These are phyloP conservation scores for Linnemannia elongata DNA, from an alignment of 192 early-diverging fungal species.

Conservation along the genomic window DNA sequence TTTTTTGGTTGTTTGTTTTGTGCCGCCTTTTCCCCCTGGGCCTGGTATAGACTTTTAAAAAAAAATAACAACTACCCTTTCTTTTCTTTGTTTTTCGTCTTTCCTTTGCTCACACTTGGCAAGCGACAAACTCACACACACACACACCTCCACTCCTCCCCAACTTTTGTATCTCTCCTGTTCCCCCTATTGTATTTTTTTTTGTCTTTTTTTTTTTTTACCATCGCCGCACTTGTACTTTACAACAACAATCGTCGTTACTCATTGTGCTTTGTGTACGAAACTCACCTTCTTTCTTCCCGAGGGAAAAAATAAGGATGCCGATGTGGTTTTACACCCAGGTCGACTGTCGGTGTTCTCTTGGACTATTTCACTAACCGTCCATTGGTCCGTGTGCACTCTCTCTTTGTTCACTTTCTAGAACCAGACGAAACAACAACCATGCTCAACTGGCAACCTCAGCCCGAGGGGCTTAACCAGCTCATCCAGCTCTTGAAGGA, in stretches of 20 bases:
- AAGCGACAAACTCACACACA: background rate
- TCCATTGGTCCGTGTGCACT: slow-evolving; percentile 8
- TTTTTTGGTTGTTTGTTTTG: background rate
- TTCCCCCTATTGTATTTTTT: background rate
- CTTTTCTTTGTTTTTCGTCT: background rate
- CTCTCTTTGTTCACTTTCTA: background rate
- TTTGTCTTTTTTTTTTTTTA: background rate
- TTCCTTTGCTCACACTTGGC: background rate
- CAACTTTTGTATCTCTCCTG: background rate
- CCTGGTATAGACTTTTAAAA: background rate
- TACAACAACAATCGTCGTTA: background rate
- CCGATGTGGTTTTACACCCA: background rate
- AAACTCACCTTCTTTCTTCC: background rate
- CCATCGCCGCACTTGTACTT: background rate
- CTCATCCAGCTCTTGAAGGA: slow-evolving; percentile 82
- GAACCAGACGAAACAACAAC: slow-evolving; percentile 27
- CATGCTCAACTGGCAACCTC: slow-evolving; percentile 79
- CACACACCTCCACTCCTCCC: background rate
- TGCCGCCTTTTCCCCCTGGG: background rate
- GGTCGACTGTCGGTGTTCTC: background rate
- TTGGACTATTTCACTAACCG: slow-evolving; percentile 1
- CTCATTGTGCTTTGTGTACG: background rate
- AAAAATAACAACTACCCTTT: background rate
- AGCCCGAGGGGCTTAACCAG: slow-evolving; percentile 82
- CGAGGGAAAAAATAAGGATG: background rate